Conservation (phyloP, 805 yeast species). For the Teunomyces tritomae region DNA sequence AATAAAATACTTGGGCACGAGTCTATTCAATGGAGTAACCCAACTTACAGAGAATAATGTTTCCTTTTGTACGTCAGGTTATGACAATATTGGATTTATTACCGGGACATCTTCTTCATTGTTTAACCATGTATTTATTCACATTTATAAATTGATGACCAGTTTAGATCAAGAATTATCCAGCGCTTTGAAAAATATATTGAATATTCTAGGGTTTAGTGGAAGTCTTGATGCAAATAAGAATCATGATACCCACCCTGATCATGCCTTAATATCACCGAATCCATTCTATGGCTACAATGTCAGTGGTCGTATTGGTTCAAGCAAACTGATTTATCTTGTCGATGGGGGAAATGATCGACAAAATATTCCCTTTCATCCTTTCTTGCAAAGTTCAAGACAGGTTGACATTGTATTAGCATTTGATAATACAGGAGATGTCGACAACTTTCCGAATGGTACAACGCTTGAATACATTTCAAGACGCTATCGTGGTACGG, state of each 20-base stretch:
- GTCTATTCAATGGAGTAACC: constrained; percentile 43
- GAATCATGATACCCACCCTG: constrained; percentile 43
- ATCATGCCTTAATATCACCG: constrained; percentile 59
- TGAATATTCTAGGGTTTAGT: constrained; percentile 45
- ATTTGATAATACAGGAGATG: constrained; percentile 50
- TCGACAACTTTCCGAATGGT: constrained; percentile 58
- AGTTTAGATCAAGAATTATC: constrained; percentile 31
- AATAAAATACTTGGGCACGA: constrained; percentile 53
- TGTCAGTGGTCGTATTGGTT: constrained; percentile 8
- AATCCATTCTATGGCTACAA: constrained; percentile 52
- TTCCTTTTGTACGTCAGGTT: constrained; percentile 48
- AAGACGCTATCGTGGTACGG: neutral
- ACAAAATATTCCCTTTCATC: constrained; percentile 47
- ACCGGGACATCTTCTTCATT: constrained; percentile 64
- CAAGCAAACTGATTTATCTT: constrained; percentile 24
- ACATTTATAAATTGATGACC: constrained; percentile 40
- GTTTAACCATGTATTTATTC: constrained; percentile 53
- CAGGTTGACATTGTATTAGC: constrained; percentile 39
- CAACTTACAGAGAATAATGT: constrained; percentile 17
- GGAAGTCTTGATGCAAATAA: constrained; percentile 22
- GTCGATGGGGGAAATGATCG: constrained; percentile 53
- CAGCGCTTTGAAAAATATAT: constrained; percentile 33
- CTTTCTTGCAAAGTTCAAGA: constrained; percentile 37
- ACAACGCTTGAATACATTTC: constrained; percentile 43
- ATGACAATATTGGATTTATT: constrained; percentile 58